Percentiles rank a stretch among this genome's conserved stretches.
Evolutionary conservation across 345 rosid species (phyloP).

Genomic region (Eucalyptus dawsonii): DNA sequence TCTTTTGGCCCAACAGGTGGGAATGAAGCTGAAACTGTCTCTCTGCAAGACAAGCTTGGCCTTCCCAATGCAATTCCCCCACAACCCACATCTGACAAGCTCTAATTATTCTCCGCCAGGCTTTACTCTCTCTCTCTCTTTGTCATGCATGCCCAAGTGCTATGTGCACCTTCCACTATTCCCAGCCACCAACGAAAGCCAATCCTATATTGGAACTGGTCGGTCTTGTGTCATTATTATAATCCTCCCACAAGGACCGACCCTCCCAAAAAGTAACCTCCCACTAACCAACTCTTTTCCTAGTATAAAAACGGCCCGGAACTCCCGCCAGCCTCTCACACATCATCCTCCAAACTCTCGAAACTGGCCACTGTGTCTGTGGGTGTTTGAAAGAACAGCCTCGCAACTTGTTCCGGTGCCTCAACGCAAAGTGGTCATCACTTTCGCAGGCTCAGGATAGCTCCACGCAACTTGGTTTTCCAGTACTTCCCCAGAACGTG

Average conservation of each 20-base stretch:
- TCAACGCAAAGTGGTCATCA: constrained; percentile 6
- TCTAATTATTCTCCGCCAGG: not conserved
- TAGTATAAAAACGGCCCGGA: not conserved
- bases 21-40: not conserved
- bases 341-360: not conserved
- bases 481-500: constrained; percentile 6
- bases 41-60: not conserved
- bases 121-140: not conserved
- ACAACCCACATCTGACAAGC: not conserved
- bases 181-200: not conserved
- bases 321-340: not conserved
- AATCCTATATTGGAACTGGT: not conserved
- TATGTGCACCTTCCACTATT: not conserved
- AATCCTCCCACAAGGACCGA: not conserved
- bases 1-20: not conserved
- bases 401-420: constrained; percentile 4
- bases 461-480: not conserved
- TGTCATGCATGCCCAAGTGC: not conserved
- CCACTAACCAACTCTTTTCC: constrained; percentile 1
- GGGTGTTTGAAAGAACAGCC: not conserved
- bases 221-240: constrained; percentile 1
- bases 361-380: not conserved
- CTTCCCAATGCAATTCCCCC: not conserved
- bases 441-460: not conserved
- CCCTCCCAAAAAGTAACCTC: not conserved